Conservation (phyloP, 345 rosid genomes). For the Heritiera littoralis region DNA sequence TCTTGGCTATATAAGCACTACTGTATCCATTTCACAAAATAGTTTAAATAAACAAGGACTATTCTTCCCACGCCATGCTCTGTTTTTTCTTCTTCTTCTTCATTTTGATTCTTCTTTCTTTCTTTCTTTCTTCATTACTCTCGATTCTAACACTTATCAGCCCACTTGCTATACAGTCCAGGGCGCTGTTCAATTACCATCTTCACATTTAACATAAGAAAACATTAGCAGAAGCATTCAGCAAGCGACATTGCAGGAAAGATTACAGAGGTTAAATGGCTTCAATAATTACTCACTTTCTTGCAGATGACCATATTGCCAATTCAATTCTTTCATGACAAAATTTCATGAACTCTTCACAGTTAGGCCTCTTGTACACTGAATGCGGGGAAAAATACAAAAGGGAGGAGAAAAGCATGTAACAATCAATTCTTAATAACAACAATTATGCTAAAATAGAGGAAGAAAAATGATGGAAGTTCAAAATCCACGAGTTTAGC, state of each 20-base stretch:
- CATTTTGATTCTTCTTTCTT: too few relatives aligned
- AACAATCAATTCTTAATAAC: neutral
- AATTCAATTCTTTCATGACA: constrained; percentile 53
- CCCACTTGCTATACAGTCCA: constrained; percentile 26
- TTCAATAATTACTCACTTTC: constrained; percentile 4
- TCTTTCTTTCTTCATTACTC: too few relatives aligned
- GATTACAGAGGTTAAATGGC: neutral
- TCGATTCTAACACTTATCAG: too few relatives aligned
- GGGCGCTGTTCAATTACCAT: constrained; percentile 22
- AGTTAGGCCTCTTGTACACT: constrained; percentile 55
- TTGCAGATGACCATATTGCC: constrained; percentile 51
- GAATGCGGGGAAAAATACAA: neutral
- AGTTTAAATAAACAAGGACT: too few relatives aligned
- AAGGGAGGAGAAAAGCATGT: neutral
- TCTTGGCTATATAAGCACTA: too few relatives aligned
- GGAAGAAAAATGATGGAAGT: neutral
- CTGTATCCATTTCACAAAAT: too few relatives aligned
- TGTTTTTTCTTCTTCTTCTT: too few relatives aligned
- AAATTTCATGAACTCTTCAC: constrained; percentile 41
- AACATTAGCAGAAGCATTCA: neutral
- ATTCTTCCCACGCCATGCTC: too few relatives aligned
- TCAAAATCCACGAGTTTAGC: constrained; percentile 14
- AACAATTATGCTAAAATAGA: neutral
- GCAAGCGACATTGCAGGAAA: neutral
- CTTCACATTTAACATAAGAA: neutral